Evolutionary conservation across 1,284 basidiomycete species (phyloP).

Genomic region (Tylopilus sp.): DNA sequence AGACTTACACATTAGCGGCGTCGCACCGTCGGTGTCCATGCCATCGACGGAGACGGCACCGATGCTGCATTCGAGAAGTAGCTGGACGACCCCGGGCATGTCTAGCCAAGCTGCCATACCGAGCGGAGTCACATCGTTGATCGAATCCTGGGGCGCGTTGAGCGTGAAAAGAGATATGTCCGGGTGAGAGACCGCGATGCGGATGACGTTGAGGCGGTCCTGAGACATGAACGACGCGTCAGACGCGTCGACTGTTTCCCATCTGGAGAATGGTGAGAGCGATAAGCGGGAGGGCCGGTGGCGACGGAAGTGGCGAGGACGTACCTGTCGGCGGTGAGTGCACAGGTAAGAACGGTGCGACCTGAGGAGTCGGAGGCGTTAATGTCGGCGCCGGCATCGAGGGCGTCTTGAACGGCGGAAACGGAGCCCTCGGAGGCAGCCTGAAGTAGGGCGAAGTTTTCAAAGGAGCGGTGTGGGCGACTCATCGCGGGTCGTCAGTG

Average conservation of each 20-base stretch:
- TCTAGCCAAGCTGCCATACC: constrained; percentile 74
- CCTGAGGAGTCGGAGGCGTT: constrained; percentile 59
- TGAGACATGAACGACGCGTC: constrained; percentile 59
- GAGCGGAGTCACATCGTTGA: constrained; percentile 69
- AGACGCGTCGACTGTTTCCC: constrained; percentile 62
- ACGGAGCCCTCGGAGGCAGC: constrained; percentile 57
- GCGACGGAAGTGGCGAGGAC: constrained; percentile 17
- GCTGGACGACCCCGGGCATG: constrained; percentile 49
- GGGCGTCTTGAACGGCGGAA: constrained; percentile 47
- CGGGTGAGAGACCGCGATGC: constrained; percentile 48
- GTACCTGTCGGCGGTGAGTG: constrained; percentile 66
- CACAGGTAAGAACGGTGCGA: constrained; percentile 59
- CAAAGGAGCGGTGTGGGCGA: constrained; percentile 40
- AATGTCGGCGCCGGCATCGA: constrained; percentile 60
- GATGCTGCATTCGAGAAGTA: constrained; percentile 56
- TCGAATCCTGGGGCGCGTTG: constrained; percentile 61
- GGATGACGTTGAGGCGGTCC: constrained; percentile 53
- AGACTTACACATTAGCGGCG: constrained; percentile 73
- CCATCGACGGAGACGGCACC: constrained; percentile 66
- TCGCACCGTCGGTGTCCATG: constrained; percentile 66
- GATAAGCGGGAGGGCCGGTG: constrained; percentile 1
- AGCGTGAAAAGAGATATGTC: constrained; percentile 61
- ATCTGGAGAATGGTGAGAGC: constrained; percentile 37
- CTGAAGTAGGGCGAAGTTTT: constrained; percentile 50
- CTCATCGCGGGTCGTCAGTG: constrained; percentile 35